phyloP scores from a whole-genome alignment of 306 rosid genomes.

The Prunus padus region DNA sequence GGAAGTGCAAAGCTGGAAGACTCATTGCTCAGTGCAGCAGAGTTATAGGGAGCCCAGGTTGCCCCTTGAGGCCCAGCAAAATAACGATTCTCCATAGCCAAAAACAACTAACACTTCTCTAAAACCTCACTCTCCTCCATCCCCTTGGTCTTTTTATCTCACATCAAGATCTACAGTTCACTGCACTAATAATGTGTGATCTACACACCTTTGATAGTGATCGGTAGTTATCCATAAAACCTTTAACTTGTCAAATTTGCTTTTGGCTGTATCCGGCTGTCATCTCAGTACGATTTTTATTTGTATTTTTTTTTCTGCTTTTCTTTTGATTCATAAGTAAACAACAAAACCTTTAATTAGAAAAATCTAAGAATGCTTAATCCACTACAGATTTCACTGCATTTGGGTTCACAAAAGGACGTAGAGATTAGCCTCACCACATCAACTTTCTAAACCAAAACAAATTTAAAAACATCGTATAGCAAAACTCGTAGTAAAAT shows the following conservation, averaged over 20 bases:
- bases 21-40: slow-evolving; percentile 27
- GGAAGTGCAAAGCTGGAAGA: slow-evolving; percentile 41
- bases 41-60: slow-evolving; percentile 30
- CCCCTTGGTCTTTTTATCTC: slow-evolving; percentile 45
- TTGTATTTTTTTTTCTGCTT: slow-evolving; percentile 2
- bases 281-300: slow-evolving; percentile 34
- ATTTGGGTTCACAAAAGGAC: no score
- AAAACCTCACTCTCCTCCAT: slow-evolving; percentile 18
- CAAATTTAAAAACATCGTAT: no score
- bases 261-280: slow-evolving; percentile 59
- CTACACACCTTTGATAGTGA: slow-evolving; percentile 53
- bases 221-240: slow-evolving; percentile 44
- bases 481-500: no score
- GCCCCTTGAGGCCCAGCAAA: slow-evolving; percentile 41
- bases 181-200: slow-evolving; percentile 48
- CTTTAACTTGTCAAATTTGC: slow-evolving; percentile 54
- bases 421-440: no score
- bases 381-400: no score
- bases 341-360: slow-evolving; percentile 13
- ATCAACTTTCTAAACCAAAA: no score
- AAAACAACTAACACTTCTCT: slow-evolving; percentile 23
- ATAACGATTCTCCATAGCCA: slow-evolving; percentile 57
- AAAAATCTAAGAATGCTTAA: no score
- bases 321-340: slow-evolving; percentile 28
- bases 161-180: slow-evolving; percentile 41